Percentiles rank a stretch among this genome's conserved stretches.
Conservation (phyloP, 148 eudicot species). For the Amaranthus hypochondriacus region DNA sequence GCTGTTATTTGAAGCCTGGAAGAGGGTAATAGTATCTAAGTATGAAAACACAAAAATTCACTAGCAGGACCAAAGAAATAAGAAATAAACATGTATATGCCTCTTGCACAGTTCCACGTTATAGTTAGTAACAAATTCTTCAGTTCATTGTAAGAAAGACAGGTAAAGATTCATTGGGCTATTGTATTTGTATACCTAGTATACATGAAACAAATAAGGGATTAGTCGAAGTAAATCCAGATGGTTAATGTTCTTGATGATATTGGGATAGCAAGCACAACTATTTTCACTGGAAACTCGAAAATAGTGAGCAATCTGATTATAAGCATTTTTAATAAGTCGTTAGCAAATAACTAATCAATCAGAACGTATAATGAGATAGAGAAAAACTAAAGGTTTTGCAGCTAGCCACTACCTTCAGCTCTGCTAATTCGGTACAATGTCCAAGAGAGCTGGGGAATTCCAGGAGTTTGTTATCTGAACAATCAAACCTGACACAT, state of each 20-base stretch:
- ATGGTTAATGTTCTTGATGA: neutral
- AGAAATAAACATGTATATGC: neutral
- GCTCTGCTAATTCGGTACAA: constrained; percentile 63
- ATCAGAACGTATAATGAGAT: constrained; percentile 3
- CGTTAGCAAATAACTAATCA: neutral
- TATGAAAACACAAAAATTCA: neutral
- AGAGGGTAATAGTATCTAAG: neutral
- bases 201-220: neutral
- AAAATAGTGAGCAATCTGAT: neutral
- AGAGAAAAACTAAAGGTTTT: constrained; percentile 2
- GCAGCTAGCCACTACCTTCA: constrained; percentile 52
- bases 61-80: neutral
- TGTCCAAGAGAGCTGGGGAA: constrained; percentile 78
- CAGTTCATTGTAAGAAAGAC: neutral
- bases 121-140: neutral
- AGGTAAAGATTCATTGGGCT: too few species aligned
- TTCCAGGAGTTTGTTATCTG: constrained; percentile 65
- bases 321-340: neutral
- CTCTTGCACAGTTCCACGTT: neutral
- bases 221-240: neutral
- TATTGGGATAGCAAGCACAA: neutral
- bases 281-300: neutral
- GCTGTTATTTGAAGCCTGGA: constrained; percentile 77
- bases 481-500: constrained; percentile 78
- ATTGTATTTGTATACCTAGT: too few species aligned